Evolutionary conservation across 441 rosid genomes (phyloP), one percentile per base, ranked within the genome.

Genomic region (Omphalea diandra): DNA sequence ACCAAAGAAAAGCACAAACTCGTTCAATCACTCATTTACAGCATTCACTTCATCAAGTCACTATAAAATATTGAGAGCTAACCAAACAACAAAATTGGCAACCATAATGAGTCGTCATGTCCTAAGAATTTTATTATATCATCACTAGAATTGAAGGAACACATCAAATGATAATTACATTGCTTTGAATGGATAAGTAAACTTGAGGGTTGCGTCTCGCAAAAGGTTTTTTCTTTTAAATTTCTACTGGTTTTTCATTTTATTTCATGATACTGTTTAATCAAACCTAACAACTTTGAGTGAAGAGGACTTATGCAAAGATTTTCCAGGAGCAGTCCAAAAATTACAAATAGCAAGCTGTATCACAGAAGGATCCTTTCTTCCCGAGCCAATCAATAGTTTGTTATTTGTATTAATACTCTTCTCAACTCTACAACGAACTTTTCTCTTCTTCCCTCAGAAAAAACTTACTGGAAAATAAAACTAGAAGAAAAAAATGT

Each of bases 1-100:
- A 68, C 59, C 15, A 38, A 18, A n/a, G 32, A 62, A 46, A 54
- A 62, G 49, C 55, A 36, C 60, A 69, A 65, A 44, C 73, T 69
- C n/a, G 38, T 36, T 22, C 8, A 46, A 54, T 61, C 59, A 58
- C 60, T 58, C 65, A 47, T 5, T n/a, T 43, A 20, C 5, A 63
- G 10, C 20, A 32, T 10, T 65, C 49, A 49, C 65, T 22, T 67
- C 49, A 36, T 35, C 27, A 8, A 40, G 11, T 20, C 6, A 17
- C 26, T 20, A 62, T n/a, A 38, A 26, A 62, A 38, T 7, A n/a
- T 14, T 22, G 6, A 43, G 17, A 29, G 26, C 18, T 9, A 46
- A n/a, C 5, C 15, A 55, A 56, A 38, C 4, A 27, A 63, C 15
- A 68, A 14, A 26, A n/a, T n/a, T n/a, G n/a, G 24, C 60, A 24